These are phyloP conservation scores for Floccularia luteovirens DNA, from an alignment of 768 basidiomycete species.

Conservation along the genomic window DNA sequence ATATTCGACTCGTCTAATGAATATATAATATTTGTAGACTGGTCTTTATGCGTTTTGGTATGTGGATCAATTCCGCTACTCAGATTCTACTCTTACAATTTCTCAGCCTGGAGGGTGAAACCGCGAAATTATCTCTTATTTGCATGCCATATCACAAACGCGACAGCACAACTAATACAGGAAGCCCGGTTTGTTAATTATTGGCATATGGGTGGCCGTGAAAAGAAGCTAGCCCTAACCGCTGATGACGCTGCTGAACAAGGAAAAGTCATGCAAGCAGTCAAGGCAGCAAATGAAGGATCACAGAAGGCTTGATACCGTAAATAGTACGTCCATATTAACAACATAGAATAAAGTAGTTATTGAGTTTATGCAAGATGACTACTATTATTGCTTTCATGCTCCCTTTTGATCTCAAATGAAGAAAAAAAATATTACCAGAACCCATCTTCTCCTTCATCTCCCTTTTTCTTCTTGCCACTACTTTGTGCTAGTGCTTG, in stretches of 20 bases:
- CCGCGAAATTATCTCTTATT: slow-evolving; percentile 95
- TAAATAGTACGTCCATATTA: slow-evolving; percentile 16
- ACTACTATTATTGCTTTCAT: no score
- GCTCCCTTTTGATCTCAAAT: background rate
- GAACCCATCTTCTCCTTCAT: slow-evolving; percentile 70
- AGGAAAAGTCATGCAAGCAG: slow-evolving; percentile 43
- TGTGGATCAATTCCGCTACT: slow-evolving; percentile 12
- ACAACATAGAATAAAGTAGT: no score
- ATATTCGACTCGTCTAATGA: slow-evolving; percentile 4
- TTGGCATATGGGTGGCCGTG: slow-evolving; percentile 85
- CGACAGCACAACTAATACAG: slow-evolving; percentile 78
- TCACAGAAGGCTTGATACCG: slow-evolving; percentile 24
- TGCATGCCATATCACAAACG: slow-evolving; percentile 90
- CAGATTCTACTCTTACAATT: slow-evolving; percentile 4
- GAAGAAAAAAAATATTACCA: slow-evolving; percentile 38
- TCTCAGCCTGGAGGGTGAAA: slow-evolving; percentile 85
- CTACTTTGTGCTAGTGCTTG: slow-evolving; percentile 78
- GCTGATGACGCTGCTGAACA: no score
- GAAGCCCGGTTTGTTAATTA: slow-evolving; percentile 83
- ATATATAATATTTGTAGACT: slow-evolving; percentile 23
- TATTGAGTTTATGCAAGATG: no score
- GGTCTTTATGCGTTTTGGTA: slow-evolving; percentile 96
- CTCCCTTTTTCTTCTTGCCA: slow-evolving; percentile 62
- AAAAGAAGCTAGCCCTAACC: slow-evolving; percentile 47
- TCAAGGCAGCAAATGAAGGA: slow-evolving; percentile 34